phyloP scores from a whole-genome alignment of 495 filamentous ascomycete species.

The Immersiella caudata region DNA sequence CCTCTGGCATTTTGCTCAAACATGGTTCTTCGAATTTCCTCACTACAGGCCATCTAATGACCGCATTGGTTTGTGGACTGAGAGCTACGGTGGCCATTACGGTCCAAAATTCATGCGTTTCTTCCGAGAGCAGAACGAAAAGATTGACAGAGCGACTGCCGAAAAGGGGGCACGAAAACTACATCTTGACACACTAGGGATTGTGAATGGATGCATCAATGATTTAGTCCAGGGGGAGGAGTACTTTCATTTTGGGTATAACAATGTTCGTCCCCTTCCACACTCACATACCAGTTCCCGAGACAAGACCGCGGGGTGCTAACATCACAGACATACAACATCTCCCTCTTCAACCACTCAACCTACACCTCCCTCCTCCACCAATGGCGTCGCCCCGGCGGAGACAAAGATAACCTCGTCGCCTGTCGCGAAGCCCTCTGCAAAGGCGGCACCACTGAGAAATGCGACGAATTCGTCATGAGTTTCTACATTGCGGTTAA shows the following conservation, averaged over 20 bases:
- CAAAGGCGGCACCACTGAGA: background rate
- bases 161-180: conserved; percentile 51
- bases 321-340: conserved; percentile 61
- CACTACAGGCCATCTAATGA: conserved; percentile 52
- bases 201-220: conserved; percentile 78
- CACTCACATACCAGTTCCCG: background rate
- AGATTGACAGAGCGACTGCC: conserved; percentile 47
- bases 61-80: conserved; percentile 60
- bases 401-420: conserved; percentile 42
- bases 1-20: conserved; percentile 70
- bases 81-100: conserved; percentile 64
- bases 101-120: conserved; percentile 60
- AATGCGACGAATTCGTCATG: background rate
- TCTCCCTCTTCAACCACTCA: conserved; percentile 54
- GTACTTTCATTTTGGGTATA: conserved; percentile 66
- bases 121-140: conserved; percentile 62
- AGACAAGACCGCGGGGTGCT: background rate
- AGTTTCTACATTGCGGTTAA: background rate
- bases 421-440: conserved; percentile 41
- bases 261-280: conserved; percentile 43
- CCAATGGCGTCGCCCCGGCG: conserved; percentile 36
- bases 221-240: conserved; percentile 61
- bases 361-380: conserved; percentile 39
- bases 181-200: conserved; percentile 57
- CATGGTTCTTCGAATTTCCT: conserved; percentile 61